Conservation (phyloP, 2,329 filamentous ascomycete species). For the Ampelomyces quisqualis region DNA sequence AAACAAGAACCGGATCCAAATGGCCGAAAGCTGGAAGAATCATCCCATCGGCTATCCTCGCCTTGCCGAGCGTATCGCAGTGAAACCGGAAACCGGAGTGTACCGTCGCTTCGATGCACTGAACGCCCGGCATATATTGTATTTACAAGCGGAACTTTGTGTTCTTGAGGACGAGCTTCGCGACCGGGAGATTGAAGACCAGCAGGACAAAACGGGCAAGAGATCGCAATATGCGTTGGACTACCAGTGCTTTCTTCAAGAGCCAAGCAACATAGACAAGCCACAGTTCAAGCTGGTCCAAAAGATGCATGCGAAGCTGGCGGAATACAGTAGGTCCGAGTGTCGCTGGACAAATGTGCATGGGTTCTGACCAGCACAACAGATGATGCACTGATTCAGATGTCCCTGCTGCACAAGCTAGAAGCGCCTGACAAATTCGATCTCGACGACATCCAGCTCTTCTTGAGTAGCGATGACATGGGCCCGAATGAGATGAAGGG, state of each 20-base stretch:
- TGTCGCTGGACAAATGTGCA: not conserved
- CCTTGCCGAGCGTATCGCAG: too few relatives aligned
- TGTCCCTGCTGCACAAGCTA: not conserved
- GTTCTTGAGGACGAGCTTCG: not conserved
- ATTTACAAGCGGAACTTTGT: conserved; percentile 3
- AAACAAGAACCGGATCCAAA: too few relatives aligned
- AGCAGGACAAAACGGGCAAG: not conserved
- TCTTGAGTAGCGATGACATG: not conserved
- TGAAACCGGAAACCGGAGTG: too few relatives aligned
- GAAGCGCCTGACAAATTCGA: not conserved
- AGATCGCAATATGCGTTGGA: not conserved
- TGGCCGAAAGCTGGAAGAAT: too few relatives aligned
- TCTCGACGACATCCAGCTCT: not conserved
- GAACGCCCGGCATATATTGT: conserved; percentile 5
- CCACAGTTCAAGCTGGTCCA: not conserved
- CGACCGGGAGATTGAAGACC: not conserved
- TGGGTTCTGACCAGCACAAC: not conserved
- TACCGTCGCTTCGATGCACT: conserved; percentile 6
- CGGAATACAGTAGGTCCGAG: not conserved
- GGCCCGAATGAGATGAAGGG: not conserved
- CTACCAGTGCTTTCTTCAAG: not conserved
- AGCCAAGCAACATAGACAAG: not conserved
- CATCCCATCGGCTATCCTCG: too few relatives aligned
- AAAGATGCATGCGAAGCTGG: not conserved
- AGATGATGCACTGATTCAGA: not conserved